Percentiles rank a stretch among this genome's conserved stretches.
Conservation (phyloP, 306 rosid genomes). For the Cicer arietinum region DNA sequence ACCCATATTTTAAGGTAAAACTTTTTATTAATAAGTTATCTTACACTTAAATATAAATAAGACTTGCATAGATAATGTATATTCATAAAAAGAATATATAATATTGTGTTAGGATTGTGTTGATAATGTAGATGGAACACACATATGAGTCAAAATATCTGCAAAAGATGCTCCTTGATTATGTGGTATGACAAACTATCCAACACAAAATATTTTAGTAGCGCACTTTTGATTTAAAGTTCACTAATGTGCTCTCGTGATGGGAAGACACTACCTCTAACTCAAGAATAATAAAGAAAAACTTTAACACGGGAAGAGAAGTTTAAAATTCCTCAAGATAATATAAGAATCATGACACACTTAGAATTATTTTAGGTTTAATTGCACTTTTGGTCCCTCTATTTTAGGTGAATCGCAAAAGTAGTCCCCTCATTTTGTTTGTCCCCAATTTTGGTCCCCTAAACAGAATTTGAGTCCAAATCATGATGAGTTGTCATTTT, state of each 20-base stretch:
- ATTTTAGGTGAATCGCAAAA: too few species aligned
- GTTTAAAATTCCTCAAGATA: conserved; percentile 3
- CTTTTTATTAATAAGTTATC: too few species aligned
- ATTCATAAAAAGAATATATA: too few species aligned
- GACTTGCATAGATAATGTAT: background rate
- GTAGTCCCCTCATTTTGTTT: too few species aligned
- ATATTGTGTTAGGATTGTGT: background rate
- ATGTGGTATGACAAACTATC: background rate
- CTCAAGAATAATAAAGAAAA: too few species aligned
- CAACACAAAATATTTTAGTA: background rate
- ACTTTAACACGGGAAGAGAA: too few species aligned
- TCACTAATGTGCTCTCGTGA: background rate
- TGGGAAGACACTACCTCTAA: background rate
- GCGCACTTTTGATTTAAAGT: background rate
- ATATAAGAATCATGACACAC: background rate
- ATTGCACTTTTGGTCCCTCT: too few species aligned
- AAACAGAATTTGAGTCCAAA: too few species aligned
- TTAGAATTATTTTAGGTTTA: too few species aligned
- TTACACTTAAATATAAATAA: background rate
- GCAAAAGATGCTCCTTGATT: background rate
- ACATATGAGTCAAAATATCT: background rate
- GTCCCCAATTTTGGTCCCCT: too few species aligned
- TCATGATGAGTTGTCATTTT: too few species aligned
- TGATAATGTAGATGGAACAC: background rate
- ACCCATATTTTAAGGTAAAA: too few species aligned